These are phyloP conservation scores for Paraconiothyrium sp. DNA, from an alignment of 2,329 filamentous ascomycete species.

Conservation along the genomic window DNA sequence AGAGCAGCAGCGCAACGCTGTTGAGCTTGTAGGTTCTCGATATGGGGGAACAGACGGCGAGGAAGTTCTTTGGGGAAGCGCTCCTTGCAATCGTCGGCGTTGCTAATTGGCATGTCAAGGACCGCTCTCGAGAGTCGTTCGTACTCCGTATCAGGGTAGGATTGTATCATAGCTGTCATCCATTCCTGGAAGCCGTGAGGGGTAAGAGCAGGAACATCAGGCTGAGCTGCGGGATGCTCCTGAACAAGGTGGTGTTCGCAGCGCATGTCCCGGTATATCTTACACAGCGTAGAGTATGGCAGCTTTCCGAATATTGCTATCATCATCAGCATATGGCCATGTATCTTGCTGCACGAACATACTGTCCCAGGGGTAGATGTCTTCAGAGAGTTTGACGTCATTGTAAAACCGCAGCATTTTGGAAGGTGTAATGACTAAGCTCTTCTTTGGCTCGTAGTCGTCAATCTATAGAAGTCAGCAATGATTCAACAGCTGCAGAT, in stretches of 20 bases:
- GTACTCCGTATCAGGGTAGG: slow-evolving; percentile 79
- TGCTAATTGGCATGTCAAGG: slow-evolving; percentile 74
- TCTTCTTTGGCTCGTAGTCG: slow-evolving; percentile 72
- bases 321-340: slow-evolving; percentile 20
- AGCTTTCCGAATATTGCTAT: slow-evolving; percentile 56
- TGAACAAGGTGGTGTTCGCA: slow-evolving; percentile 62
- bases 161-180: slow-evolving; percentile 76
- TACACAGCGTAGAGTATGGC: slow-evolving; percentile 51
- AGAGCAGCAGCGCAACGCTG: slow-evolving; percentile 70
- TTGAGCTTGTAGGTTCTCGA: slow-evolving; percentile 65
- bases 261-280: slow-evolving; percentile 58
- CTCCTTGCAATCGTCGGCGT: slow-evolving; percentile 71
- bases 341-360: slow-evolving; percentile 37
- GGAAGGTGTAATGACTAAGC: slow-evolving; percentile 76
- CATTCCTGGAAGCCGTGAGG: slow-evolving; percentile 64
- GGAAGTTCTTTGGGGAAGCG: slow-evolving; percentile 82
- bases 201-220: slow-evolving; percentile 57
- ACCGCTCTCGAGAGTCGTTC: slow-evolving; percentile 75
- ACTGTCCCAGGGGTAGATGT: slow-evolving; percentile 76
- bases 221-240: slow-evolving; percentile 51
- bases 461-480: slow-evolving; percentile 64
- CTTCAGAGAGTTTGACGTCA: slow-evolving; percentile 69
- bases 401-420: slow-evolving; percentile 81
- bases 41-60: slow-evolving; percentile 73
- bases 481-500: not conserved